phyloP scores from a whole-genome alignment of 495 filamentous ascomycete species.

The Neurospora discreta region DNA sequence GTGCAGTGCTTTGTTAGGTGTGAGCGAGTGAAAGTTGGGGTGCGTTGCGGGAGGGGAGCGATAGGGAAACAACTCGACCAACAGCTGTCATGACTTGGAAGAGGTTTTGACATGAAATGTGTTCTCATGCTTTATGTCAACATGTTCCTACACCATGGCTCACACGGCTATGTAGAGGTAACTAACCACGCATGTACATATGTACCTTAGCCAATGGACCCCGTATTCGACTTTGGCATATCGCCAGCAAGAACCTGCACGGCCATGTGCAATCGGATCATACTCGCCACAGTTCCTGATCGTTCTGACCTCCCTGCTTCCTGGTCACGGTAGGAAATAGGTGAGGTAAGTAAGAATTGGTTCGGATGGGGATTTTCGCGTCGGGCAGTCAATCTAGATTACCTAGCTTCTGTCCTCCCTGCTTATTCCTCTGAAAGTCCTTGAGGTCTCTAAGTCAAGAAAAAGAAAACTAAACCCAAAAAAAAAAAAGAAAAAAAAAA shows the following conservation, averaged over 20 bases:
- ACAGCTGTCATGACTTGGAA: too few species aligned
- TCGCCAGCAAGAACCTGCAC: neutral
- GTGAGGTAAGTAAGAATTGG: neutral
- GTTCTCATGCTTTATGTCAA: neutral
- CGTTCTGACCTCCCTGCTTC: neutral
- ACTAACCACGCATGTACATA: too few species aligned
- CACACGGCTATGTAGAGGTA: too few species aligned
- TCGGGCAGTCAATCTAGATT: neutral
- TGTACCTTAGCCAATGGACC: too few species aligned
- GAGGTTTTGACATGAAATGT: neutral
- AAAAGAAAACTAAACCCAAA: too few species aligned
- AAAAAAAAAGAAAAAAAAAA: too few species aligned
- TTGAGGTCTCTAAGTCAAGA: too few species aligned
- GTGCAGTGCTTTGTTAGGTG: neutral
- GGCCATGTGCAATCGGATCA: neutral
- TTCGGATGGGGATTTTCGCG: neutral
- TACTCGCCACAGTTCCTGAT: neutral
- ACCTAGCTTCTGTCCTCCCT: neutral
- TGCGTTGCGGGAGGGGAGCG: neutral
- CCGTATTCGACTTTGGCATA: neutral
- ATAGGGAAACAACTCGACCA: neutral
- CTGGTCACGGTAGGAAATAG: neutral
- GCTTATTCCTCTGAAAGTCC: neutral
- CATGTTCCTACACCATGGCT: neutral
- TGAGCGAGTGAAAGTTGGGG: neutral